Percentiles rank a stretch among this genome's conserved stretches.
These are phyloP conservation scores for Raphanus raphanistrum DNA, from an alignment of 345 rosid species.

Conservation along the genomic window DNA sequence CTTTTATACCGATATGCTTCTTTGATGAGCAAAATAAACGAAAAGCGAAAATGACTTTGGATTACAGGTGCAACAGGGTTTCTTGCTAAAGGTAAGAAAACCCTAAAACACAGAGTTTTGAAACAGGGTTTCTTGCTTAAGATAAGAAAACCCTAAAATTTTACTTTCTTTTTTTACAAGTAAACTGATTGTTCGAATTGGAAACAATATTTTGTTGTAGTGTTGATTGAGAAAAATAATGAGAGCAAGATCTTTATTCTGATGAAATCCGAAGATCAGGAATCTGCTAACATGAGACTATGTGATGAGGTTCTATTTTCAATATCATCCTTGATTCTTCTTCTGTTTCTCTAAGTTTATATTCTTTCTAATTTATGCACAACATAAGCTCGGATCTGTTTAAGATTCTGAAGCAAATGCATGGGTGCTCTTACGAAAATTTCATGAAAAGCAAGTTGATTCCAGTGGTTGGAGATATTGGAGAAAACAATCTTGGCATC, in stretches of 20 bases:
- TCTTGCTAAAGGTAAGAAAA: neutral
- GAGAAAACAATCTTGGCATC: slow-evolving; percentile 31
- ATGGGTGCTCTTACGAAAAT: slow-evolving; percentile 34
- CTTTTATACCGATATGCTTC: neutral
- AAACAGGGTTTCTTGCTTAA: slow-evolving; percentile 41
- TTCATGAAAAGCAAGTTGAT: slow-evolving; percentile 41
- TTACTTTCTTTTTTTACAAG: slow-evolving; percentile 2
- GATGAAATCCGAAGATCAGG: slow-evolving; percentile 29
- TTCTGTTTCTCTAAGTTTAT: neutral
- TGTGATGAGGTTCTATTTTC: neutral
- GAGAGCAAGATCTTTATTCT: slow-evolving; percentile 35
- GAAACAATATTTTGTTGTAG: neutral
- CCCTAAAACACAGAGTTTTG: neutral
- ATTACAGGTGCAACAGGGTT: neutral
- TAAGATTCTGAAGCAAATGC: slow-evolving; percentile 19
- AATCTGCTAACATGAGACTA: slow-evolving; percentile 13
- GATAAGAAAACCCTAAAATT: neutral
- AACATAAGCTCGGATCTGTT: slow-evolving; percentile 40
- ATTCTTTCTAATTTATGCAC: slow-evolving; percentile 4
- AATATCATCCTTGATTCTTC: neutral
- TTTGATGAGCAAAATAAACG: too few species aligned
- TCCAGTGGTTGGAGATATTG: slow-evolving; percentile 41
- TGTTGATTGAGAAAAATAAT: slow-evolving; percentile 38
- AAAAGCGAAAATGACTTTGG: neutral
- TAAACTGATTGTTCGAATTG: neutral